Evolutionary conservation across 768 basidiomycete genomes (phyloP).

Genomic region (Russula ochroleuca): DNA sequence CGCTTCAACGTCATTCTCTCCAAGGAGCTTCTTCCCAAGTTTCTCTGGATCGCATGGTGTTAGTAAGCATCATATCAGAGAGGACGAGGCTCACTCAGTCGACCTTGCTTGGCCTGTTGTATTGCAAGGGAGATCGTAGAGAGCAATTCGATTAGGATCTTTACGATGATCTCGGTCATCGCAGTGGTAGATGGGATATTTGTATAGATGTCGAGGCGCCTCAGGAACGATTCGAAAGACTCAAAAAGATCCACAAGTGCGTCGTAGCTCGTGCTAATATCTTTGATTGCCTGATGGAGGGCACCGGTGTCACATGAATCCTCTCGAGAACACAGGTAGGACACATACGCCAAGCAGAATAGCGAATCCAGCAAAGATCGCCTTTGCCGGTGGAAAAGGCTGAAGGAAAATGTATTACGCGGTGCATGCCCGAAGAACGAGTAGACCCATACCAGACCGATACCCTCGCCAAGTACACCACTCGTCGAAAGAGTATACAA

Average conservation of each 20-base stretch:
- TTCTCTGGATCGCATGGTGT: background rate
- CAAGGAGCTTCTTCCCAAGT: background rate
- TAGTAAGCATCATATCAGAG: background rate
- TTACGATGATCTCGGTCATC: background rate
- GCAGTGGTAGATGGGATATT: background rate
- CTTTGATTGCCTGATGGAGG: background rate
- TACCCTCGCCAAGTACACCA: background rate
- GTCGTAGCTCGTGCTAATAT: background rate
- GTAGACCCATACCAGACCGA: background rate
- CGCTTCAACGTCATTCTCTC: background rate
- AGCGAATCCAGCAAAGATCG: background rate
- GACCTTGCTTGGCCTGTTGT: background rate
- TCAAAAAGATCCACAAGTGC: background rate
- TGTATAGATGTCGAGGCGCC: background rate
- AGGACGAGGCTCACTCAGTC: background rate
- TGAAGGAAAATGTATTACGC: background rate
- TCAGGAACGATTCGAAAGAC: background rate
- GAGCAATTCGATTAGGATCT: background rate
- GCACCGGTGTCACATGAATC: background rate
- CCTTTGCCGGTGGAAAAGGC: background rate
- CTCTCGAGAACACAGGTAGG: background rate
- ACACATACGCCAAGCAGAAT: background rate
- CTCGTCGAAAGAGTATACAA: background rate
- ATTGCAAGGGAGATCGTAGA: background rate
- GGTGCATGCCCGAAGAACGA: background rate